These are phyloP conservation scores for Sistotremastrum suecicum DNA, from an alignment of 768 basidiomycete genomes.

Conservation along the genomic window DNA sequence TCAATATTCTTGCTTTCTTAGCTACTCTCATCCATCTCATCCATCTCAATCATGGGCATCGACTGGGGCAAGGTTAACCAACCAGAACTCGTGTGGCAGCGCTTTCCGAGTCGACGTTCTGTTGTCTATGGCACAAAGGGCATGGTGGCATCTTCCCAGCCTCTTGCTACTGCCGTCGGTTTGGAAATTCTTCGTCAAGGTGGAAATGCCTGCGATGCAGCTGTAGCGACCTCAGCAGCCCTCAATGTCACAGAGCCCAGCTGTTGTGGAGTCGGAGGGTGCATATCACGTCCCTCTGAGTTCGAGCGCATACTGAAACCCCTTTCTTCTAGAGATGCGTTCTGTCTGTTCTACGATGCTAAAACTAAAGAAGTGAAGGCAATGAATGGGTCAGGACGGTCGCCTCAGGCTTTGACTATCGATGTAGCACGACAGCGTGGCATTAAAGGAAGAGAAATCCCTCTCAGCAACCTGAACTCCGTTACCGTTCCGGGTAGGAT, in stretches of 20 bases:
- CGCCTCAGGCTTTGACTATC: conserved; percentile 67
- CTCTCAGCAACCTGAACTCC: conserved; percentile 70
- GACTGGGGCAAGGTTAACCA: conserved; percentile 53
- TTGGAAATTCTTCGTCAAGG: conserved; percentile 84
- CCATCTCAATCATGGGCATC: conserved; percentile 10
- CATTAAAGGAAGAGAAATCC: conserved; percentile 52
- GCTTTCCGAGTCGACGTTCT: conserved; percentile 74
- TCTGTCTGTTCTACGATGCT: conserved; percentile 87
- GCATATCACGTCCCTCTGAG: conserved; percentile 9
- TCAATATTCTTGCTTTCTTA: too few relatives aligned
- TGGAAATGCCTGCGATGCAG: conserved; percentile 95
- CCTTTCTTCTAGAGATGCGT: conserved; percentile 49
- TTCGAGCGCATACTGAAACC: conserved; percentile 7
- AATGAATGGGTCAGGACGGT: conserved; percentile 83
- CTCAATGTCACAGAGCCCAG: conserved; percentile 85
- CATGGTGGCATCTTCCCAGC: conserved; percentile 79
- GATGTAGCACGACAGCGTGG: conserved; percentile 62
- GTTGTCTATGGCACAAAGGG: conserved; percentile 68
- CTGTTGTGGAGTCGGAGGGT: conserved; percentile 90
- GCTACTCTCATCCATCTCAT: background rate
- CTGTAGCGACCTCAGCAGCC: conserved; percentile 86
- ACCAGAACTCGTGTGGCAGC: conserved; percentile 49
- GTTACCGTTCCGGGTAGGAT: conserved; percentile 71
- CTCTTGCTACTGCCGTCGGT: conserved; percentile 82
- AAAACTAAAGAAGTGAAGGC: conserved; percentile 70